Conservation (phyloP, 192 early-diverging fungal species). For the Rhizophagus prolifer region DNA sequence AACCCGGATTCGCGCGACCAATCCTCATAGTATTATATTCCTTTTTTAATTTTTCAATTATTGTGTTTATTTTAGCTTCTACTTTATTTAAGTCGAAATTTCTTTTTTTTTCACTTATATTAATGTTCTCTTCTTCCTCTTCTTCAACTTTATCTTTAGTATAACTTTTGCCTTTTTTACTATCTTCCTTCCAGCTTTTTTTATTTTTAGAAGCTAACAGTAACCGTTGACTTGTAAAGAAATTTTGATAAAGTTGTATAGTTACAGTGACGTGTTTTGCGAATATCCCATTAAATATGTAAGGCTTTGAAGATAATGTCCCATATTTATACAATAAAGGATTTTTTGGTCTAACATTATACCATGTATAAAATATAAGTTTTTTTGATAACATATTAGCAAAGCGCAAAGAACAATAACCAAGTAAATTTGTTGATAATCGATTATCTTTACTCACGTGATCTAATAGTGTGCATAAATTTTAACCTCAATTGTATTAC, state of each 20-base stretch:
- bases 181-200: neutral
- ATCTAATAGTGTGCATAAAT: too few relatives aligned
- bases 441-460: too few relatives aligned
- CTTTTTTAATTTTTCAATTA: slow-evolving; percentile 58
- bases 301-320: neutral
- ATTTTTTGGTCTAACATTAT: neutral
- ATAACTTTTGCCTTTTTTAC: neutral
- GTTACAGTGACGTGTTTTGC: neutral
- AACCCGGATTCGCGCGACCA: slow-evolving; percentile 76
- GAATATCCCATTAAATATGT: neutral
- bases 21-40: slow-evolving; percentile 64
- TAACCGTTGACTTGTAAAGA: neutral
- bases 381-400: neutral
- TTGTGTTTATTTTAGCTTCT: slow-evolving; percentile 56
- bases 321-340: neutral
- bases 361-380: neutral
- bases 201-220: slow-evolving; percentile 16
- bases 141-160: slow-evolving; percentile 2
- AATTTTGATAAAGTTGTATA: neutral
- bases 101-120: slow-evolving; percentile 30
- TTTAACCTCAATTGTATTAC: too few relatives aligned
- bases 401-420: neutral
- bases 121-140: slow-evolving; percentile 2
- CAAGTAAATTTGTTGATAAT: too few relatives aligned
- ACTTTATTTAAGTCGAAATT: slow-evolving; percentile 61